phyloP scores from a whole-genome alignment of 192 early-diverging fungal genomes.

The Cladochytrium replicatum region DNA sequence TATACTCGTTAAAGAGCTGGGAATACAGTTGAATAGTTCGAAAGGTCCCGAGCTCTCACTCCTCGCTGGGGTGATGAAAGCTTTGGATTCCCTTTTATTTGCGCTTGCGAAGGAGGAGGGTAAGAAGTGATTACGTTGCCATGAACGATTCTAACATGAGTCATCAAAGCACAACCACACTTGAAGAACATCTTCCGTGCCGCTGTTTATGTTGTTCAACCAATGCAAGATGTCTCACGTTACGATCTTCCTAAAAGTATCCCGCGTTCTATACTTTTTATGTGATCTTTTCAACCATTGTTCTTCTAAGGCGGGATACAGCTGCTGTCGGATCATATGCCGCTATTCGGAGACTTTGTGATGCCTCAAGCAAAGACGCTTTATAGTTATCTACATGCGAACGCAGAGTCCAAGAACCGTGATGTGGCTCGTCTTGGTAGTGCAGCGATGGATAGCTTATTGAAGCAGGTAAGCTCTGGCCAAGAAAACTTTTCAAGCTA shows the following conservation, averaged over 20 bases:
- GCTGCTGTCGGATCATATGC: not conserved
- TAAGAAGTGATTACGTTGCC: slow-evolving; percentile 1
- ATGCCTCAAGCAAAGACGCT: no score
- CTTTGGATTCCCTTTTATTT: slow-evolving; percentile 15
- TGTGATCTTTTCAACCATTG: slow-evolving; percentile 2
- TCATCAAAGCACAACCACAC: not conserved
- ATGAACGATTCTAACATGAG: slow-evolving; percentile 3
- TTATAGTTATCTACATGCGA: no score
- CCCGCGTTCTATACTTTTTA: not conserved
- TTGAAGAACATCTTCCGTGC: not conserved
- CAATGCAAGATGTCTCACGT: slow-evolving; percentile 19
- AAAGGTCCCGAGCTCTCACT: no score
- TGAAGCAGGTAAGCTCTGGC: slow-evolving; percentile 3
- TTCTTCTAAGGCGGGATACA: no score
- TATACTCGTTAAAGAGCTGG: slow-evolving; percentile 15
- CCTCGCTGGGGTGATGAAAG: slow-evolving; percentile 26
- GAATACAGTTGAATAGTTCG: slow-evolving; percentile 15
- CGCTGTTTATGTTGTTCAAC: slow-evolving; percentile 10
- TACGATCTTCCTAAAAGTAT: slow-evolving; percentile 19
- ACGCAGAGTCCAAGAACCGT: slow-evolving; percentile 1
- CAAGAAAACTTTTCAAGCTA: not conserved
- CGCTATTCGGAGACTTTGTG: slow-evolving; percentile 1
- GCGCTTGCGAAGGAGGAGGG: slow-evolving; percentile 9
- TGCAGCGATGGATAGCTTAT: slow-evolving; percentile 11
- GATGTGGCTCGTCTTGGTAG: slow-evolving; percentile 13